Percentiles rank a stretch among this genome's conserved stretches.
Evolutionary conservation across 2,329 filamentous ascomycete species (phyloP).

Genomic region (Blumeriella jaapii): DNA sequence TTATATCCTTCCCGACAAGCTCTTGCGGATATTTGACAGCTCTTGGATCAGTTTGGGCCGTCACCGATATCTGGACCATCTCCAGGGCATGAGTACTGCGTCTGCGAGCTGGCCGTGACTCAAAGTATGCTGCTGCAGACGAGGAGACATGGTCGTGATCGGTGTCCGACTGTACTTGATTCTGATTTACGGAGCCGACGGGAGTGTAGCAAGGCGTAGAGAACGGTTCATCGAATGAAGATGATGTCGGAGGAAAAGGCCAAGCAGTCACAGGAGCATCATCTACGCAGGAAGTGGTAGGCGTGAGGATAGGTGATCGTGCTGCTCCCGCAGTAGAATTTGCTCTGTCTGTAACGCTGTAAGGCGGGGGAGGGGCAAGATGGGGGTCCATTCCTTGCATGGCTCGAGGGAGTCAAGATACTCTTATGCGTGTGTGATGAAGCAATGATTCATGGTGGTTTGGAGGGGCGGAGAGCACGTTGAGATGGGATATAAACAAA

Average conservation of each 20-base stretch:
- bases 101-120: conserved; percentile 16
- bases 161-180: conserved; percentile 9
- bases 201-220: conserved; percentile 22
- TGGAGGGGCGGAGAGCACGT: too few species aligned
- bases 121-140: conserved; percentile 21
- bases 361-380: conserved; percentile 42
- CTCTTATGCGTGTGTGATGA: neutral
- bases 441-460: too few species aligned
- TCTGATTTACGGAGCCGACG: conserved; percentile 14
- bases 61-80: conserved; percentile 12
- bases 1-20: conserved; percentile 32
- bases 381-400: conserved; percentile 16
- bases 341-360: conserved; percentile 45
- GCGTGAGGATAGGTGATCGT: conserved; percentile 21
- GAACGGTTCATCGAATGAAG: conserved; percentile 17
- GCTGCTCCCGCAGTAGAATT: conserved; percentile 33
- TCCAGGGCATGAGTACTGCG: conserved; percentile 22
- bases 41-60: conserved; percentile 9
- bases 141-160: conserved; percentile 11
- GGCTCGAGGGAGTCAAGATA: neutral
- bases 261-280: conserved; percentile 26
- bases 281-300: conserved; percentile 26
- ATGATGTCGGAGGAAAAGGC: conserved; percentile 12
- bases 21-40: conserved; percentile 17
- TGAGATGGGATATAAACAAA: too few species aligned